Conservation (phyloP, 1,284 basidiomycete species). For the Cryptococcus depauperatus region DNA sequence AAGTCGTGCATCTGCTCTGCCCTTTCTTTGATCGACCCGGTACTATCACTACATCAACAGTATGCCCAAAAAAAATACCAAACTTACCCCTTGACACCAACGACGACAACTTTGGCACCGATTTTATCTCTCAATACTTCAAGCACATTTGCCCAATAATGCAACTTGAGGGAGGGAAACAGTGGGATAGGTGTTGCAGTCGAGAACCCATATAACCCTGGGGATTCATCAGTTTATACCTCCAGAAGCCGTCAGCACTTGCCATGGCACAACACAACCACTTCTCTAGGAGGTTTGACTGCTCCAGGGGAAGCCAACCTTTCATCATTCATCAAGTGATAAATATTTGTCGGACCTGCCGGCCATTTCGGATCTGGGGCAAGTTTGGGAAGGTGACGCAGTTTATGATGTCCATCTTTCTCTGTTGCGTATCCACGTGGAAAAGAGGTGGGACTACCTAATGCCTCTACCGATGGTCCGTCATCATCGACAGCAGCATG, state of each 20-base stretch:
- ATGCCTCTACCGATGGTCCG: too few species aligned
- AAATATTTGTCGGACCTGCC: conserved; percentile 49
- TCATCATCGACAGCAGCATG: too few species aligned
- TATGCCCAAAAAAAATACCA: not conserved
- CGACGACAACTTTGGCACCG: conserved; percentile 90
- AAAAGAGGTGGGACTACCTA: too few species aligned
- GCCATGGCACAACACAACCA: conserved; percentile 94
- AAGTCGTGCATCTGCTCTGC: conserved; percentile 70
- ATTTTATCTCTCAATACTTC: conserved; percentile 72
- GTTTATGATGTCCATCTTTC: not conserved
- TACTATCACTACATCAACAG: conserved; percentile 50
- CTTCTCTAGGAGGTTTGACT: conserved; percentile 69
- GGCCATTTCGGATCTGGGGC: conserved; percentile 28
- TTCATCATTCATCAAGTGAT: conserved; percentile 63
- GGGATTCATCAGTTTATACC: not conserved
- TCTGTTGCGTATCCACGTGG: too few species aligned
- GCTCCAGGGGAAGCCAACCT: conserved; percentile 58
- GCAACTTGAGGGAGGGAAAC: conserved; percentile 58
- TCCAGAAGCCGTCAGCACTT: conserved; percentile 29
- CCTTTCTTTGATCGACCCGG: conserved; percentile 80
- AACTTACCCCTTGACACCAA: conserved; percentile 79
- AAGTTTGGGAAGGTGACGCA: conserved; percentile 9
- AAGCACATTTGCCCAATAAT: conserved; percentile 92
- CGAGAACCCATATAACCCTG: conserved; percentile 89
- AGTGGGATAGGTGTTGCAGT: conserved; percentile 66